Base-by-base conservation (phyloP, 2,329 filamentous ascomycete genomes). In the Corynespora cassiicola region DNA sequence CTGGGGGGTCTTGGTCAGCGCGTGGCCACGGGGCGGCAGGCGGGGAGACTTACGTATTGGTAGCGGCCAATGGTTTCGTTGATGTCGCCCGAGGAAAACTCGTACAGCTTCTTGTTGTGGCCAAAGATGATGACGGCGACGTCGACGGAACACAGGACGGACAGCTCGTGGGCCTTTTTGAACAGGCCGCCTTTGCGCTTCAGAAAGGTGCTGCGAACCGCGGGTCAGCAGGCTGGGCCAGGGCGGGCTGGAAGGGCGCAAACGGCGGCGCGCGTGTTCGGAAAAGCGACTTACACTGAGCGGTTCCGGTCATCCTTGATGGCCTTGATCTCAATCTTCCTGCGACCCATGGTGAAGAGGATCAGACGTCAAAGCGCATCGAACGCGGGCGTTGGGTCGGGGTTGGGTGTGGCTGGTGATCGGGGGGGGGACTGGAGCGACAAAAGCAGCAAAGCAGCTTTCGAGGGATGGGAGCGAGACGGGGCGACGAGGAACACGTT, bases 261-360 rank as follows among this genome's bases (percentile, higher is more conserved):
- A 18, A 27, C 14, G 14, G 38, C 17, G 24, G 15, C 30, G 39
- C 42, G 42, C 39, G 31, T 33, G 34, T 24, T 20, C 25, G 23
- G 10, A 23, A 31, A 33, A 26, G 31, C 21, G 42, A 78, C 89
- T 73, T 90, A 96, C 91, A 96, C 91, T 63, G 91, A 96, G 69
- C 91, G 90, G 69, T 96, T 96, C 63, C 91, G 85, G 73, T 96
- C 91, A 84, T 96, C 91, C 75, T 96, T 96, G 80, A 97, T 97
- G 58, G 92, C 90, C 76, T 96, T 96, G 79, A 99, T 97, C 78
- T 97, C 94, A 69, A 99, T 99, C 84, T 99, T 99, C 81, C 94
- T 85, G 72, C 94, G 86, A 71, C 94, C 94, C 94, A 99, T 99
- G 46, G 42, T 65, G 52, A 35, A 47, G 33, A 43, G 26, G 33